These are phyloP conservation scores for Gamarada debralockiae DNA, from an alignment of 495 filamentous ascomycete genomes.

Conservation along the genomic window DNA sequence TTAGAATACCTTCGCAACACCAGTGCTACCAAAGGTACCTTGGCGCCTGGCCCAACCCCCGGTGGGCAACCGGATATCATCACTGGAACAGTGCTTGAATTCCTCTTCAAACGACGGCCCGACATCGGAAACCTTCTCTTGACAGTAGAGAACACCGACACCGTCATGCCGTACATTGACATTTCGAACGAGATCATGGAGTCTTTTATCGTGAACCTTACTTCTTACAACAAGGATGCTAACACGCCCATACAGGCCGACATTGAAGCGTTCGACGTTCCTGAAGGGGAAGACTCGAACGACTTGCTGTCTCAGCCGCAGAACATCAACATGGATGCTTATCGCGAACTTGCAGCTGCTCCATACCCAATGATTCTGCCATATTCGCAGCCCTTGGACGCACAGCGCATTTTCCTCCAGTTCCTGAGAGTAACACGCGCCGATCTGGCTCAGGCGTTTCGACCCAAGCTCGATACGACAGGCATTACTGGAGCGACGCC, in stretches of 20 bases:
- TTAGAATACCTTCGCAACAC: background rate
- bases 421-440: background rate
- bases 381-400: constrained; percentile 8
- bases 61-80: background rate
- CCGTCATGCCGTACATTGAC: constrained; percentile 30
- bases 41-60: too few relatives aligned
- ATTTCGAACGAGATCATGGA: constrained; percentile 35
- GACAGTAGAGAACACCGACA: constrained; percentile 28
- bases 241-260: background rate
- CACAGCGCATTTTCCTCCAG: background rate
- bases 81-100: background rate
- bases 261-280: background rate
- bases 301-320: background rate
- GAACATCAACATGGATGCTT: background rate
- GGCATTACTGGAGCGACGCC: too few relatives aligned
- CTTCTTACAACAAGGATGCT: background rate
- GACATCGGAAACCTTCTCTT: constrained; percentile 28
- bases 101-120: constrained; percentile 21
- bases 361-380: constrained; percentile 5
- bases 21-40: background rate
- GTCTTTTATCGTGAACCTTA: constrained; percentile 14
- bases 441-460: background rate
- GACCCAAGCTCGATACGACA: too few relatives aligned
- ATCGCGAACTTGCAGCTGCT: background rate
- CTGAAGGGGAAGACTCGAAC: background rate